Conservation (phyloP, 495 filamentous ascomycete genomes). For the Hypoxylon lienhwacheense region DNA sequence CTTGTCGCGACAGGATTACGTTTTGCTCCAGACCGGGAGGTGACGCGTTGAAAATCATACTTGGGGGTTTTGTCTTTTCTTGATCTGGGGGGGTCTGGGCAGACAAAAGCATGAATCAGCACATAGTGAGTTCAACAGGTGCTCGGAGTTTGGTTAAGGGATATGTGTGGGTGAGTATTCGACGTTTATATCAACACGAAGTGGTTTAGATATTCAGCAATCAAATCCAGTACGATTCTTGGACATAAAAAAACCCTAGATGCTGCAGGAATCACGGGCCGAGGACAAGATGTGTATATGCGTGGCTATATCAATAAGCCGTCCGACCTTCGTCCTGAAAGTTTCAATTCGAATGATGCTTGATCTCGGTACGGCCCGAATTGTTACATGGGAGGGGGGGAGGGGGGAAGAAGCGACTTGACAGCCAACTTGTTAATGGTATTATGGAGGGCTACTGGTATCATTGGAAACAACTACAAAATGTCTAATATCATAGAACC, state of each 20-base stretch:
- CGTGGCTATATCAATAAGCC: conserved; percentile 13
- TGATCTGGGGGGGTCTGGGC: conserved; percentile 9
- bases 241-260: conserved; percentile 26
- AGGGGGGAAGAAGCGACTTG: neutral
- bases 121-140: conserved; percentile 12
- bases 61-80: conserved; percentile 7
- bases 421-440: neutral
- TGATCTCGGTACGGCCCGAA: neutral
- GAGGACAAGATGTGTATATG: conserved; percentile 19
- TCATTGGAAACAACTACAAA: neutral
- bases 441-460: neutral
- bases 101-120: conserved; percentile 33
- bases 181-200: conserved; percentile 9
- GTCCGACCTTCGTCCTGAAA: neutral
- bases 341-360: conserved; percentile 1
- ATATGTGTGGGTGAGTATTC: conserved; percentile 9
- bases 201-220: conserved; percentile 14
- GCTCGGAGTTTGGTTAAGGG: conserved; percentile 25
- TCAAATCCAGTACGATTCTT: conserved; percentile 12
- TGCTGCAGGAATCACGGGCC: conserved; percentile 27
- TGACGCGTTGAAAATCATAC: conserved; percentile 10
- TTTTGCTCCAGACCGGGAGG: conserved; percentile 2
- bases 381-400: neutral
- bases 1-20: conserved; percentile 1
- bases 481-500: conserved; percentile 2